Evolutionary conservation across 1,284 basidiomycete species (phyloP), one percentile per base, ranked within the genome.

Genomic region (Meripilus lineatus): DNA sequence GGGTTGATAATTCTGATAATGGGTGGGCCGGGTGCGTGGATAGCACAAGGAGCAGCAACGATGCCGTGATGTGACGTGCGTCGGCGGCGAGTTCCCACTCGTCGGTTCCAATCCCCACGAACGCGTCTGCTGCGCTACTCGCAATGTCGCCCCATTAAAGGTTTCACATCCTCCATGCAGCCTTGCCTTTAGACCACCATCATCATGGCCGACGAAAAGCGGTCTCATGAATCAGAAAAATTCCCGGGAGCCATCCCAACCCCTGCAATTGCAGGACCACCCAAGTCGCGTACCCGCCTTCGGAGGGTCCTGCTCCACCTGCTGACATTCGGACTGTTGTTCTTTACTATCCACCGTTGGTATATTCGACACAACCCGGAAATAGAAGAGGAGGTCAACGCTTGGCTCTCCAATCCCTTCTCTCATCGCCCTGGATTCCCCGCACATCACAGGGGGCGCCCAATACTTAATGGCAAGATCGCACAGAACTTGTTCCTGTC

Each of bases 401-500:
- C 40, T 7, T 58, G 54, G 53, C 26, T 55, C 14, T 47, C 50
- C 20, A 49, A 51, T 34, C 54, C 48, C 23, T 56, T 53, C 42
- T 40, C 32, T 38, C 43, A 40, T 32, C 36, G 44, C 32, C 39
- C 26, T 17, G 46, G 39, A 21, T 21, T 21, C 21, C 45, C 49
- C 48, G 38, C 43, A 45, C 22, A 32, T 48, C 35, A 33, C 32
- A 28, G 38, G 21, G 42, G 26, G 20, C 49, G 44, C 25, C 42
- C 23, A 17, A 42, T 48, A 28, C 43, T 53, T 33, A 47, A 50
- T 25, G 57, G 58, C 7, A 58, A 57, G 49, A 45, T 51, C 32
- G 55, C 57, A 1, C 48, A 53, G 45, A 35, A 52, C 34, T 32
- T 53, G 37, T 56, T 53, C 50, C 32, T 57, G 53, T 58, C 43